phyloP scores from a whole-genome alignment of 192 early-diverging fungal species.

The Spinellus fusiger region DNA sequence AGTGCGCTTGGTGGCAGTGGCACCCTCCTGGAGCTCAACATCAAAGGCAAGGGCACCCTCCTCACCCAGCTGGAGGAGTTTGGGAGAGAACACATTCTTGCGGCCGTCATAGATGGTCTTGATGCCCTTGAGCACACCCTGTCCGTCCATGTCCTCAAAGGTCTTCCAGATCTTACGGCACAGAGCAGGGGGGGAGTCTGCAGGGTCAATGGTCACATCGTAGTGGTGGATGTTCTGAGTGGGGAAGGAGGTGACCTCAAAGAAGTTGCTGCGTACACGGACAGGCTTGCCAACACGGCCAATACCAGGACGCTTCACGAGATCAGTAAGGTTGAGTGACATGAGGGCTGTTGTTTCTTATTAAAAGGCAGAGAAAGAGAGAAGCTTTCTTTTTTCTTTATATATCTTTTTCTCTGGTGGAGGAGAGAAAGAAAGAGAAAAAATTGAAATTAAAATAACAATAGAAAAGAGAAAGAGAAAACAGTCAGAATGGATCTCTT shows the following conservation, averaged over 20 bases:
- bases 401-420: not conserved
- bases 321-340: conserved; percentile 35
- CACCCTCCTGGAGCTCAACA: conserved; percentile 34
- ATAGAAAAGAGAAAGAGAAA: too few relatives aligned
- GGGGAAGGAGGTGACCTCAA: conserved; percentile 64
- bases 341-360: too few relatives aligned
- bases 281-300: conserved; percentile 40
- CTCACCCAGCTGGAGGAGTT: conserved; percentile 54
- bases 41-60: conserved; percentile 55
- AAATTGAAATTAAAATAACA: conserved; percentile 13
- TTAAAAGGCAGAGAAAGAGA: too few relatives aligned
- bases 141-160: conserved; percentile 46
- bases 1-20: conserved; percentile 16
- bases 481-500: too few relatives aligned
- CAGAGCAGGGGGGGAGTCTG: conserved; percentile 73
- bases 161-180: conserved; percentile 62
- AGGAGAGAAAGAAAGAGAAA: conserved; percentile 11
- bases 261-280: conserved; percentile 64
- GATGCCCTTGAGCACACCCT: conserved; percentile 50
- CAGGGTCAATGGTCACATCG: conserved; percentile 72
- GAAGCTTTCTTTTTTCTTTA: too few relatives aligned
- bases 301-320: conserved; percentile 34
- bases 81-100: conserved; percentile 66
- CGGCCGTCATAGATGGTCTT: conserved; percentile 79
- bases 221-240: conserved; percentile 77